These are phyloP conservation scores for Chenopodium formosanum DNA, from an alignment of 148 eudicot species.

Conservation along the genomic window DNA sequence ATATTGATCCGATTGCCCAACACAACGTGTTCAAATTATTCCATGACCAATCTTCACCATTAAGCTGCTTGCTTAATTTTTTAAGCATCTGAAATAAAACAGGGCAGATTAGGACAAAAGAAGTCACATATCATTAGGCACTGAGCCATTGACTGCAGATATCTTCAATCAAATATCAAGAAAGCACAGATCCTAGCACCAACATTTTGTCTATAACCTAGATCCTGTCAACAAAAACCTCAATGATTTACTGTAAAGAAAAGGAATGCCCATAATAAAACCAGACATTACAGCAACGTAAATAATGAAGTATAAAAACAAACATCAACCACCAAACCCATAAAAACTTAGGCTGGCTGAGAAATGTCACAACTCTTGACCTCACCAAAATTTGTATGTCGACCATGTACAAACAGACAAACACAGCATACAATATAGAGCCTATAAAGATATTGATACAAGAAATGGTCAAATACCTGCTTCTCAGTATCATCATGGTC, in stretches of 20 bases:
- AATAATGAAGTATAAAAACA: neutral
- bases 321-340: neutral
- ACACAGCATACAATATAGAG: neutral
- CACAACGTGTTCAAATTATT: conserved; percentile 94
- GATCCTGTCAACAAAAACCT: neutral
- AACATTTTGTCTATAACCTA: neutral
- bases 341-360: neutral
- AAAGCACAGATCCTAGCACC: neutral
- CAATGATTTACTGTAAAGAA: neutral
- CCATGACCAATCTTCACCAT: conserved; percentile 99
- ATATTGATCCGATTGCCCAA: conserved; percentile 99
- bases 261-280: neutral
- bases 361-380: neutral
- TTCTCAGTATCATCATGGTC: conserved; percentile 98
- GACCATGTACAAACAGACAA: neutral
- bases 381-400: neutral
- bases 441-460: neutral
- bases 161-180: neutral
- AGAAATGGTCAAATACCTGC: conserved; percentile 55
- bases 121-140: neutral
- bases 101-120: neutral
- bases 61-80: conserved; percentile 79
- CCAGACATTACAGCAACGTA: neutral
- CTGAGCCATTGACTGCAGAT: neutral
- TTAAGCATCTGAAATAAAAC: conserved; percentile 64